Base-by-base conservation (phyloP, 768 basidiomycete genomes). In the Baorangia bicolor region DNA sequence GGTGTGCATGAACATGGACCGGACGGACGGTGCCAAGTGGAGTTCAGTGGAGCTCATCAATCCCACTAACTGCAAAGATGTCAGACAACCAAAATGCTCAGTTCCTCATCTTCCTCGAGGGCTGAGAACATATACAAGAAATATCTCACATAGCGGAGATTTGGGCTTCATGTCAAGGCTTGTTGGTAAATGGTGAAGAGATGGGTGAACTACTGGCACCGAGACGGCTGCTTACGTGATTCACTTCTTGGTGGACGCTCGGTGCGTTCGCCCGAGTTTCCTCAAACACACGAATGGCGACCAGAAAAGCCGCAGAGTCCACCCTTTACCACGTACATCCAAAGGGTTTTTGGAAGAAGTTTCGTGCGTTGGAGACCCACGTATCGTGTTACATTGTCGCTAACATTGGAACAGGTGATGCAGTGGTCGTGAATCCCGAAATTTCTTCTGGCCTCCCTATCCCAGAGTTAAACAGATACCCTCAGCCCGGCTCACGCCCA, bases 321-420 rank as follows among this genome's bases (percentile, higher is more conserved):
- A 94, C 91, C 3, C 81, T 93, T 42, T 97, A 97, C 74, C 94
- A 97, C 69, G 82, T 93, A 64, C 84, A 83, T 65, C 87, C 90
- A 25, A 86, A 88, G 73, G 94, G 94, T 10, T 95, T 96, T 71
- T 96, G 94, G 94, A 96, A 95, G 84, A 93, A 90, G 77, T 93
- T 97, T 68, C 85, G 94, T 94, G 64, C 56, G 92, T 79, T 37
- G 3, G 33, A 40, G 21, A 14, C 28, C 28, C 38, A 20, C 31
- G 2, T 28, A 16, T 51, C n/a, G 41, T 23, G 30, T 20, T 28
- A 38, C 38, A 20, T 18, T 40, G 25, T 56, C 28, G 58, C 49
- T 59, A 4, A 60, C 45, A 45, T 31, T 38, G 54, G 12, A 40
- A 33, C 74, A 96, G 94, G 92, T 53, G 92, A 96, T 68, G 86